Percentiles rank a stretch among this genome's conserved stretches.
phyloP scores from a whole-genome alignment of 768 basidiomycete genomes.

The Sporobolomyces phaffii region DNA sequence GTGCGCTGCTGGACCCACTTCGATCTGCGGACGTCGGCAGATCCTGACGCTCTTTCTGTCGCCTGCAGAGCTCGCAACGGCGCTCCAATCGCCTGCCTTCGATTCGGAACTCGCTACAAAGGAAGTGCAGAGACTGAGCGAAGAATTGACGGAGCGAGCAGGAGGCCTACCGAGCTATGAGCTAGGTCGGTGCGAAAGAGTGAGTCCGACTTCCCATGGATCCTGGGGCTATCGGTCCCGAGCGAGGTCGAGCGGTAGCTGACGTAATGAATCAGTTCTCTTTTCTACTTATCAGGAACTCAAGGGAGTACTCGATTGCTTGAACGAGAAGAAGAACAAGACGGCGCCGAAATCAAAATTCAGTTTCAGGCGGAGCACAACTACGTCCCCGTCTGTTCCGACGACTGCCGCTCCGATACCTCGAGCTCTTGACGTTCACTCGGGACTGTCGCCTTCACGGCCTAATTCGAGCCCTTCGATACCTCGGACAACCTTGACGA shows the following conservation, averaged over 20 bases:
- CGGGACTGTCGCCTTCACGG: not conserved
- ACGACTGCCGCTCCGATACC: not conserved
- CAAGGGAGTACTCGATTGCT: not conserved
- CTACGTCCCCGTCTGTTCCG: not conserved
- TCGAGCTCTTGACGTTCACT: too few relatives aligned
- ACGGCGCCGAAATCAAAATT: slow-evolving; percentile 22
- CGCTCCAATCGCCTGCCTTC: too few relatives aligned
- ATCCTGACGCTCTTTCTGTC: not conserved
- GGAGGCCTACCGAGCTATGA: slow-evolving; percentile 17
- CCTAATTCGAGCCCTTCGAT: not conserved
- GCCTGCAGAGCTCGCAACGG: not conserved
- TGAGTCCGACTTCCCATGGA: not conserved
- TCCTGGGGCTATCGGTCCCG: too few relatives aligned
- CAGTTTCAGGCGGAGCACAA: slow-evolving; percentile 24
- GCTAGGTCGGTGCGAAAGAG: slow-evolving; percentile 18
- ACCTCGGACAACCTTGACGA: slow-evolving; percentile 5
- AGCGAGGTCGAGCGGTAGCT: too few relatives aligned
- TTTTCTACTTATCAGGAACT: too few relatives aligned
- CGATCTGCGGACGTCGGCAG: not conserved
- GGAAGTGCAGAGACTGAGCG: not conserved
- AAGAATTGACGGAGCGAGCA: slow-evolving; percentile 14
- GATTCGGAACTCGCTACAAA: not conserved
- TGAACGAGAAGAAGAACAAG: not conserved
- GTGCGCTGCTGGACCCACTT: not conserved
- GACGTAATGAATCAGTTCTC: too few relatives aligned